These are phyloP conservation scores for Dactylellina sp. DNA, from an alignment of 2,329 filamentous ascomycete species.

Conservation along the genomic window DNA sequence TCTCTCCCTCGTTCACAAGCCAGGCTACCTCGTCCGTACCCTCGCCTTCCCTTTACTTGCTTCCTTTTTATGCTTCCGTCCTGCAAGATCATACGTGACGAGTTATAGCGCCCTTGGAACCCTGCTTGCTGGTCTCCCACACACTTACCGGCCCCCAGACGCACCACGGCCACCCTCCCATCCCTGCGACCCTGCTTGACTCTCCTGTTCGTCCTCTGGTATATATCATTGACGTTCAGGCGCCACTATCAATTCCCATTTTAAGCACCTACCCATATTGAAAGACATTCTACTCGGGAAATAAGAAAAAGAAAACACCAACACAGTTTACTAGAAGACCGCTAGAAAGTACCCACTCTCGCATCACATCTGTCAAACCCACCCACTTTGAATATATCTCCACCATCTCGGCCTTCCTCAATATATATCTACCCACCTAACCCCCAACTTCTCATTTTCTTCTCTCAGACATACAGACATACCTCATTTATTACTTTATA, in stretches of 20 bases:
- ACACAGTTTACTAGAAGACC: conserved; percentile 46
- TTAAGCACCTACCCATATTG: conserved; percentile 58
- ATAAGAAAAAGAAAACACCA: conserved; percentile 52
- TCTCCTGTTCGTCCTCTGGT: conserved; percentile 54
- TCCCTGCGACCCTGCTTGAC: conserved; percentile 49
- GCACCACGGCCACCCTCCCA: conserved; percentile 45
- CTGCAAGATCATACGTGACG: conserved; percentile 57
- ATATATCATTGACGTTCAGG: conserved; percentile 57
- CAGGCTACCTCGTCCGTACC: conserved; percentile 54
- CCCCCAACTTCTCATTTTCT: conserved; percentile 38
- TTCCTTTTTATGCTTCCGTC: conserved; percentile 57
- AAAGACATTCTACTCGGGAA: conserved; percentile 56
- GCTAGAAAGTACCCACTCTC: conserved; percentile 53
- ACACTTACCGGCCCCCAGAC: conserved; percentile 48
- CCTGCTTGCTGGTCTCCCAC: conserved; percentile 50
- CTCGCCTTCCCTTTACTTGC: conserved; percentile 55
- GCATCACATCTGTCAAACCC: conserved; percentile 55
- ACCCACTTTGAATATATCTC: conserved; percentile 43
- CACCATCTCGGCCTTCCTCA: conserved; percentile 49
- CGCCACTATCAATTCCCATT: conserved; percentile 58
- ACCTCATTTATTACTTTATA: conserved; percentile 38
- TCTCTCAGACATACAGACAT: conserved; percentile 57
- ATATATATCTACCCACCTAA: conserved; percentile 55
- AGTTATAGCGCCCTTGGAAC: conserved; percentile 57
- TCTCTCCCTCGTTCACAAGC: conserved; percentile 57